phyloP scores from a whole-genome alignment of 2,329 filamentous ascomycete species.

The Harringtonia aguacate region DNA sequence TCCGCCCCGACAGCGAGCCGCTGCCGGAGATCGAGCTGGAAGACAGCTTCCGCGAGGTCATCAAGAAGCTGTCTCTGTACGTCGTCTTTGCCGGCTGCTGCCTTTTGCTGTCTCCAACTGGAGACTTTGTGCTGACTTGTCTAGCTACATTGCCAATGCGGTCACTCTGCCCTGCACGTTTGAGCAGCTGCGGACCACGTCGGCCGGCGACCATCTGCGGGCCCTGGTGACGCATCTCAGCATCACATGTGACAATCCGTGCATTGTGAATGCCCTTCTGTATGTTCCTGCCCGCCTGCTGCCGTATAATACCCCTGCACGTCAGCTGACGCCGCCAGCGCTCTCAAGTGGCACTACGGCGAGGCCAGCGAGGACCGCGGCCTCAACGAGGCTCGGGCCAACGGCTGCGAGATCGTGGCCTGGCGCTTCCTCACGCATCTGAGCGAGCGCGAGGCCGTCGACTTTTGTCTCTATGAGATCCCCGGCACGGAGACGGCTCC shows the following conservation, averaged over 20 bases:
- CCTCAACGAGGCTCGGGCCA: constrained; percentile 56
- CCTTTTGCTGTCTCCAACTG: too few relatives aligned
- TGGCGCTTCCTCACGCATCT: constrained; percentile 66
- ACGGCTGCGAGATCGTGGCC: constrained; percentile 70
- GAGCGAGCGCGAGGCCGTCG: constrained; percentile 62
- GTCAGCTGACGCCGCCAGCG: constrained; percentile 30
- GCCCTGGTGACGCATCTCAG: constrained; percentile 54
- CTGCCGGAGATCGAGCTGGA: constrained; percentile 46
- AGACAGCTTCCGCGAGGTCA: constrained; percentile 52
- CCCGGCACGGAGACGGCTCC: constrained; percentile 29
- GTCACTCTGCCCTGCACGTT: constrained; percentile 58
- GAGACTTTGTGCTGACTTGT: background rate
- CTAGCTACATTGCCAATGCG: constrained; percentile 51
- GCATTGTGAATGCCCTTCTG: constrained; percentile 63
- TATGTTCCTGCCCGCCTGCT: constrained; percentile 32
- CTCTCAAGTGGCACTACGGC: constrained; percentile 65
- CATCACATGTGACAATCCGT: constrained; percentile 52
- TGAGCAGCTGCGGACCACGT: constrained; percentile 60
- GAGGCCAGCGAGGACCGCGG: constrained; percentile 52
- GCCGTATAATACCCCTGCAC: background rate
- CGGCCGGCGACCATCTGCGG: constrained; percentile 47
- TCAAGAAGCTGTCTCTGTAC: constrained; percentile 56
- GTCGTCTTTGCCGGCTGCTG: too few relatives aligned
- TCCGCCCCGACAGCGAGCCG: constrained; percentile 15
- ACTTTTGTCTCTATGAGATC: constrained; percentile 65